Conservation (phyloP, 2,329 filamentous ascomycete genomes). For the Scedosporium minutisporum region DNA sequence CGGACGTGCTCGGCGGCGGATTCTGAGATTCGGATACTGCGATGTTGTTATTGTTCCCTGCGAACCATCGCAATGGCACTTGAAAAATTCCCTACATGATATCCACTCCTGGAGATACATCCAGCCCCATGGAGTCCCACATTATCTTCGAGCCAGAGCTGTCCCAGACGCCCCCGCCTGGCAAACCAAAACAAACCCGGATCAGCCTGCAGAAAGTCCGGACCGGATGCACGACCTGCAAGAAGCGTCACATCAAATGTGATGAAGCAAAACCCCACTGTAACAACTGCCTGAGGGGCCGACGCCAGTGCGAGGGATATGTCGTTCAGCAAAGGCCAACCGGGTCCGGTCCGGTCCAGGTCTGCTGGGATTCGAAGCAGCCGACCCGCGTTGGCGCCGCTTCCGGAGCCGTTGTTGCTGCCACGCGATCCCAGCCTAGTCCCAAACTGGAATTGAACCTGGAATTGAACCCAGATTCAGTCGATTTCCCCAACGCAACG, state of each 20-base stretch:
- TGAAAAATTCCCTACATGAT: neutral
- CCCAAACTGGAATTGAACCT: slow-evolving; percentile 5
- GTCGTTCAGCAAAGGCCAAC: slow-evolving; percentile 9
- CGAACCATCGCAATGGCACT: neutral
- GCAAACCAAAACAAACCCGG: slow-evolving; percentile 9
- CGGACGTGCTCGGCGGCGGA: too few species aligned
- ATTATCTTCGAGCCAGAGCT: neutral
- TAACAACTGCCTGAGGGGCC: slow-evolving; percentile 10
- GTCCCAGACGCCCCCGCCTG: neutral
- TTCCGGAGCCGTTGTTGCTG: neutral
- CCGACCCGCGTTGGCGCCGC: neutral
- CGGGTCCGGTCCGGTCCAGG: slow-evolving; percentile 8
- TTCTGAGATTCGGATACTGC: too few species aligned
- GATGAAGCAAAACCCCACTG: slow-evolving; percentile 13
- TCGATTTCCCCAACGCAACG: slow-evolving; percentile 11
- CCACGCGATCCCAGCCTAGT: neutral
- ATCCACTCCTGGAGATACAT: neutral
- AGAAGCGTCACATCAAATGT: slow-evolving; percentile 13
- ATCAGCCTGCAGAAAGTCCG: slow-evolving; percentile 11
- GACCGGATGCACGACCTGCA: slow-evolving; percentile 12
- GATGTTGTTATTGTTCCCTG: too few species aligned
- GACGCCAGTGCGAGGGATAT: slow-evolving; percentile 12
- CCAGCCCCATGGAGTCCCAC: neutral
- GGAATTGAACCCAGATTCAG: slow-evolving; percentile 9
- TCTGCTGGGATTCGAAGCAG: slow-evolving; percentile 16